These are phyloP conservation scores for Chloromonas sp. DNA, from an alignment of 163 green algal genomes.

Conservation along the genomic window DNA sequence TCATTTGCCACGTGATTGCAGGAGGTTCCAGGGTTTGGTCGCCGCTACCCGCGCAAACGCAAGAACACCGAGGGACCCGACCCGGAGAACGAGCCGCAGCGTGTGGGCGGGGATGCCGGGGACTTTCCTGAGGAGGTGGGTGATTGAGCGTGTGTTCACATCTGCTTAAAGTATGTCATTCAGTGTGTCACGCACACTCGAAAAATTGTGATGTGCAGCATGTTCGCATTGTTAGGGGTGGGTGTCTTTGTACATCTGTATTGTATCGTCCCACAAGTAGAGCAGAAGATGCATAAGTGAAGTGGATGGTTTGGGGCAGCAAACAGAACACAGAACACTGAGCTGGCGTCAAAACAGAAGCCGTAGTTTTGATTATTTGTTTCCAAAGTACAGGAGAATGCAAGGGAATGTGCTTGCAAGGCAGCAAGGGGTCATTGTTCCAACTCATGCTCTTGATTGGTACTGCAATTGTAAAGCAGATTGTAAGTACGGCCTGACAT, in stretches of 20 bases:
- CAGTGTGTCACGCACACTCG: neutral
- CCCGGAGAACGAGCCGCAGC: neutral
- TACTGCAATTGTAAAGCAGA: neutral
- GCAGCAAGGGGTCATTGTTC: neutral
- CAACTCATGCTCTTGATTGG: neutral
- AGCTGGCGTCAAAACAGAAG: too few relatives aligned
- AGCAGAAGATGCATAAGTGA: too few relatives aligned
- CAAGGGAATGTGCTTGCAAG: neutral
- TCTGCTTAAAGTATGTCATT: neutral
- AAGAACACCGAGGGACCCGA: conserved; percentile 12
- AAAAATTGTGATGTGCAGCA: neutral
- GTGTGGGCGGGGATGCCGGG: neutral
- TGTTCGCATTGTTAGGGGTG: neutral
- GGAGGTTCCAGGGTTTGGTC: conserved; percentile 4
- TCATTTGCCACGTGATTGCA: too few relatives aligned
- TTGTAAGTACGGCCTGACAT: neutral
- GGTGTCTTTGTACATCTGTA: neutral
- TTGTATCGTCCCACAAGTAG: neutral
- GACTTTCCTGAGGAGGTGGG: neutral
- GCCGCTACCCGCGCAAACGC: conserved; percentile 23
- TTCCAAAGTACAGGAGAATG: neutral
- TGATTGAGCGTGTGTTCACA: neutral
- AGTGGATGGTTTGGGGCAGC: too few relatives aligned
- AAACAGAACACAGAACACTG: too few relatives aligned
- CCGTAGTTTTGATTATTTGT: neutral